These are phyloP conservation scores for Grifola frondosa DNA, from an alignment of 1,284 basidiomycete genomes.

Conservation along the genomic window DNA sequence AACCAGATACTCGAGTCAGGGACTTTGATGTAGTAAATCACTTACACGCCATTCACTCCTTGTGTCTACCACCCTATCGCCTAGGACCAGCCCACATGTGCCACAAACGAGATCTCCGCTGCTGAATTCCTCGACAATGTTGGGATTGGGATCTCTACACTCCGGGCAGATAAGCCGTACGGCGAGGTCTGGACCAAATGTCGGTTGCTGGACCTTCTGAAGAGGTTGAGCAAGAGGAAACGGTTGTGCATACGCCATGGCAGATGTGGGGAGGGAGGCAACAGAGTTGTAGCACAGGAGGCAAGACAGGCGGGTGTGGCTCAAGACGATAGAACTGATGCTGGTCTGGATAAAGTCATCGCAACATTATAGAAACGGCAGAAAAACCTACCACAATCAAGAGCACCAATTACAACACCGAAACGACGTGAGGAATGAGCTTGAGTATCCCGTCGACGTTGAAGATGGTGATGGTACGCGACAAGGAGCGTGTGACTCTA, in stretches of 20 bases:
- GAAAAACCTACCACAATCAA: constrained; percentile 16
- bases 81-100: constrained; percentile 92
- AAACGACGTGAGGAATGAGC: constrained; percentile 5
- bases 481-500: constrained; percentile 15
- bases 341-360: neutral
- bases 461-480: constrained; percentile 15
- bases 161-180: constrained; percentile 94
- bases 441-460: constrained; percentile 5
- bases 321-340: neutral
- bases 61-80: constrained; percentile 96
- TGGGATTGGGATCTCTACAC: constrained; percentile 88
- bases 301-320: constrained; percentile 10
- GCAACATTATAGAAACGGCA: neutral
- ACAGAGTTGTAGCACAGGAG: constrained; percentile 12
- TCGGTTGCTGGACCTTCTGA: constrained; percentile 52
- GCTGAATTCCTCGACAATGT: constrained; percentile 96
- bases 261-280: constrained; percentile 23
- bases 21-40: constrained; percentile 23
- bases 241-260: constrained; percentile 61
- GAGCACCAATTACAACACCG: constrained; percentile 2
- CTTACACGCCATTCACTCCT: constrained; percentile 96
- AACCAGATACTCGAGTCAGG: neutral
- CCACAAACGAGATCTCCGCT: constrained; percentile 98
- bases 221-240: constrained; percentile 64
- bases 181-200: constrained; percentile 78